These are phyloP conservation scores for Syzygium grande DNA, from an alignment of 345 rosid genomes.

Conservation along the genomic window DNA sequence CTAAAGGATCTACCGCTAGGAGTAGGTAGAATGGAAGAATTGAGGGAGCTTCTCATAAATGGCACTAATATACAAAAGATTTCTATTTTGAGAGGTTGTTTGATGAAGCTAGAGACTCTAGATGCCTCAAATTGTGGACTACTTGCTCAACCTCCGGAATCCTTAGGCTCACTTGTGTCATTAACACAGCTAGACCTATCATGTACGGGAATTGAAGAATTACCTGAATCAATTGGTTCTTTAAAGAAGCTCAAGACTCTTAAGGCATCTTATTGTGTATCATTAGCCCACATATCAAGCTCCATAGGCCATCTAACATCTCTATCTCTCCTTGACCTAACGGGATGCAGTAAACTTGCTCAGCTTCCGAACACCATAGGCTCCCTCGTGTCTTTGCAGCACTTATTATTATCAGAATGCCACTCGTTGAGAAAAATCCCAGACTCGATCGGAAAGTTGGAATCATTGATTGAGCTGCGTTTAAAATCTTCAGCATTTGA, in stretches of 20 bases:
- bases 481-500: no score
- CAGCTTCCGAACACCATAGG: not conserved
- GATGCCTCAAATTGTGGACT: fast-evolving
- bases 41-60: not conserved
- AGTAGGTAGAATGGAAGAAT: not conserved
- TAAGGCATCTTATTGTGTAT: fast-evolving
- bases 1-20: fast-evolving
- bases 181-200: fast-evolving
- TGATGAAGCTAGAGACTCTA: fast-evolving
- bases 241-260: fast-evolving
- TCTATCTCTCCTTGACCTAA: not conserved
- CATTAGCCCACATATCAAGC: fast-evolving
- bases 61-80: fast-evolving
- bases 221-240: fast-evolving
- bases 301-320: not conserved
- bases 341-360: fast-evolving
- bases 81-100: not conserved
- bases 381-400: fast-evolving
- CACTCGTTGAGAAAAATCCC: no score
- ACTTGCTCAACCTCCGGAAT: fast-evolving
- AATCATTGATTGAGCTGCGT: no score
- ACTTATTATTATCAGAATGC: fast-evolving
- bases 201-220: fast-evolving
- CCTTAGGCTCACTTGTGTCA: not conserved
- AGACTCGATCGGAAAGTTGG: no score